These are phyloP conservation scores for Naganishia vaughanmartiniae DNA, from an alignment of 768 basidiomycete genomes.

Conservation along the genomic window DNA sequence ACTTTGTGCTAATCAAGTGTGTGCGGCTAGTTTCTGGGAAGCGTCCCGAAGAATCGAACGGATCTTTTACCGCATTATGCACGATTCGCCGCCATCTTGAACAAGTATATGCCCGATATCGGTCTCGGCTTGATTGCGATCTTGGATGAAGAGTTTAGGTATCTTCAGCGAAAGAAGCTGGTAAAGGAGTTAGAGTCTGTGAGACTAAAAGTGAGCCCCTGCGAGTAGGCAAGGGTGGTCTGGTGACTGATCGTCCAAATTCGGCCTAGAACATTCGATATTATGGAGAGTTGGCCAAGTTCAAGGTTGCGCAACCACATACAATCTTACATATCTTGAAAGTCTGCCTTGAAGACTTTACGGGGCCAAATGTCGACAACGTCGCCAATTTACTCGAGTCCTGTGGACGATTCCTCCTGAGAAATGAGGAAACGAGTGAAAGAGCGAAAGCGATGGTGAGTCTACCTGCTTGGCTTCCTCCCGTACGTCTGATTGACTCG, in stretches of 20 bases:
- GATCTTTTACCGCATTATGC: constrained; percentile 93
- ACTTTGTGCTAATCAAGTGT: neutral
- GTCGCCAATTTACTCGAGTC: constrained; percentile 85
- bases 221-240: neutral
- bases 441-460: constrained; percentile 82
- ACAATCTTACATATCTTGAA: constrained; percentile 93
- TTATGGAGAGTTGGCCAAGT: constrained; percentile 91
- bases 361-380: constrained; percentile 87
- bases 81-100: constrained; percentile 79
- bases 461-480: constrained; percentile 24
- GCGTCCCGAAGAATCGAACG: constrained; percentile 79
- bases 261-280: constrained; percentile 75
- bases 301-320: constrained; percentile 82
- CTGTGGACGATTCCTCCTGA: constrained; percentile 85
- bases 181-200: constrained; percentile 84
- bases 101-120: constrained; percentile 89
- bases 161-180: constrained; percentile 88
- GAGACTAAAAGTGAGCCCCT: constrained; percentile 68
- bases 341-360: constrained; percentile 93
- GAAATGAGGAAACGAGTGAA: constrained; percentile 81
- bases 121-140: constrained; percentile 74
- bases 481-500: neutral
- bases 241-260: neutral
- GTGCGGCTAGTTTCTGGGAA: constrained; percentile 59
- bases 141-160: constrained; percentile 95